Conservation (phyloP, 768 basidiomycete genomes). For the Leccinum arenicola region DNA sequence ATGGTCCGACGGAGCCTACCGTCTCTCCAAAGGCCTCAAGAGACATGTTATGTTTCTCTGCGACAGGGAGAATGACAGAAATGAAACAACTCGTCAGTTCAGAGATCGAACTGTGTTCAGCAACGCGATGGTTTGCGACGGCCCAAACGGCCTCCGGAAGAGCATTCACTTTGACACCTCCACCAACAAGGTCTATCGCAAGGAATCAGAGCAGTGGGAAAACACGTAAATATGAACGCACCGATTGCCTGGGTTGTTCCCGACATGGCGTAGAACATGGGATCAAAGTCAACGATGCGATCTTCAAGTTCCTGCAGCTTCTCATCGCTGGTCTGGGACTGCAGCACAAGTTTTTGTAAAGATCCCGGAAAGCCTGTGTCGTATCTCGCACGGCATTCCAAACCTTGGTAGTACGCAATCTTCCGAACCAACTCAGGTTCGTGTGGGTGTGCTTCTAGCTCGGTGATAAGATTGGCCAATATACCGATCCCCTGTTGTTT, state of each 20-base stretch:
- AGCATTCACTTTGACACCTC: no score
- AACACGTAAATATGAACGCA: slow-evolving; percentile 3
- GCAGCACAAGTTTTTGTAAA: slow-evolving; percentile 15
- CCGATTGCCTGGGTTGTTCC: slow-evolving; percentile 30
- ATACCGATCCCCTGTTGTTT: slow-evolving; percentile 44
- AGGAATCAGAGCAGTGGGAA: no score
- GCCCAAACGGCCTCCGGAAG: no score
- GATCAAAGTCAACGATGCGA: slow-evolving; percentile 22
- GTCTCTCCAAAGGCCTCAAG: no score
- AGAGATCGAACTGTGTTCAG: no score
- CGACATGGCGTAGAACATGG: slow-evolving; percentile 16
- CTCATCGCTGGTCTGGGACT: slow-evolving; percentile 22
- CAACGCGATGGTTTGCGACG: no score
- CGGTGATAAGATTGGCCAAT: slow-evolving; percentile 43
- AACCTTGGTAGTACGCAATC: slow-evolving; percentile 27
- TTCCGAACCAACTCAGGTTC: slow-evolving; percentile 29
- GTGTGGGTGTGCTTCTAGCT: slow-evolving; percentile 45
- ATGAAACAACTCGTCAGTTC: no score
- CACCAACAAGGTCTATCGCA: no score
- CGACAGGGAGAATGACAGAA: no score
- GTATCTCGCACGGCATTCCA: slow-evolving; percentile 43
- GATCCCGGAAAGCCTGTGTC: slow-evolving; percentile 33
- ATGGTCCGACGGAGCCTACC: no score
- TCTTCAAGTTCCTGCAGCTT: slow-evolving; percentile 16
- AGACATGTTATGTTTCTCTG: no score